These are phyloP conservation scores for Rhizopus arrhizus DNA, from an alignment of 371 early-diverging fungal genomes.

Conservation along the genomic window DNA sequence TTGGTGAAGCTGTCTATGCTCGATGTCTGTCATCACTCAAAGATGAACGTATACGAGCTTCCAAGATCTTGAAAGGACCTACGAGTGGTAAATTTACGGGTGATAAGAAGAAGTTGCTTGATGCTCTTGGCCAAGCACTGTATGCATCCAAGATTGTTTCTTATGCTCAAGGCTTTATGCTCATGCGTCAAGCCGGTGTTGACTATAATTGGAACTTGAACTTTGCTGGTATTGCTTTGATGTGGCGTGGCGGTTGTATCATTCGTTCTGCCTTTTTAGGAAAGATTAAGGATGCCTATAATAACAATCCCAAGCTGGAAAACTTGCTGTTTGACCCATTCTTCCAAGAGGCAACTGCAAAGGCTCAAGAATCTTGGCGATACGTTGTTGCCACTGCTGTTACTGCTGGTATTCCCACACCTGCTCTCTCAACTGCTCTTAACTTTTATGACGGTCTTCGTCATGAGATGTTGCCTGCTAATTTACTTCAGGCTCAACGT, in stretches of 20 bases:
- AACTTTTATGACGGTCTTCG: constrained; percentile 97
- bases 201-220: constrained; percentile 94
- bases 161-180: constrained; percentile 99
- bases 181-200: constrained; percentile 94
- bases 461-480: constrained; percentile 87
- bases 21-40: constrained; percentile 96
- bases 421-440: constrained; percentile 90
- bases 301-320: constrained; percentile 81
- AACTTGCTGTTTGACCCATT: constrained; percentile 92
- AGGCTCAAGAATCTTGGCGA: constrained; percentile 88
- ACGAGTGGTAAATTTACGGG: constrained; percentile 66
- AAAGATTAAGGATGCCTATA: constrained; percentile 94
- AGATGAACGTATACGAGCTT: constrained; percentile 90
- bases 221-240: constrained; percentile 93
- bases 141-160: constrained; percentile 97
- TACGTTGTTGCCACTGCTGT: constrained; percentile 83
- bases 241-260: constrained; percentile 99
- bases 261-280: constrained; percentile 94
- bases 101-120: constrained; percentile 84
- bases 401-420: constrained; percentile 88
- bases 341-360: constrained; percentile 88
- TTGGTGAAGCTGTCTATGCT: constrained; percentile 97
- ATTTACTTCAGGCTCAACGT: constrained; percentile 96
- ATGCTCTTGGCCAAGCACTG: constrained; percentile 90
- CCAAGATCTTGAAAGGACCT: constrained; percentile 85